phyloP scores from a whole-genome alignment of 2,329 filamentous ascomycete species.

The Diaporthe amygdali region DNA sequence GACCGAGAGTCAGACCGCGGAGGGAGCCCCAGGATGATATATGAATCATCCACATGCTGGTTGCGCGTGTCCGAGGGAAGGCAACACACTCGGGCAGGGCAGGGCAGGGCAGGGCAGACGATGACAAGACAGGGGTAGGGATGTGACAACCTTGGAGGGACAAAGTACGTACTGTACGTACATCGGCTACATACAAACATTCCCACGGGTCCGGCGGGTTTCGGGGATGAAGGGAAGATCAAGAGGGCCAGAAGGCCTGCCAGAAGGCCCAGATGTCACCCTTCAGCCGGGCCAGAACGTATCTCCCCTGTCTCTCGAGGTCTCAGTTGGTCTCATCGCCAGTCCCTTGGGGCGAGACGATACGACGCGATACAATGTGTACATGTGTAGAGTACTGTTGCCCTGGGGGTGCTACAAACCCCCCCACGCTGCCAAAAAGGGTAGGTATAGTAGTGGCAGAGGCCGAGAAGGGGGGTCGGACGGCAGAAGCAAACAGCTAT shows the following conservation, averaged over 20 bases:
- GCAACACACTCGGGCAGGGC: constrained; percentile 16
- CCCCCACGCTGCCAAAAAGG: neutral
- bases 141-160: neutral
- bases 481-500: constrained; percentile 3
- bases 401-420: neutral
- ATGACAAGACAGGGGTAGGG: constrained; percentile 16
- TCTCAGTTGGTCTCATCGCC: neutral
- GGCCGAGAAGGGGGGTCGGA: constrained; percentile 18
- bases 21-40: constrained; percentile 25
- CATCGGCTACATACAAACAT: neutral
- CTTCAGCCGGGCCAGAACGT: neutral
- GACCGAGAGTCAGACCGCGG: constrained; percentile 7
- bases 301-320: neutral
- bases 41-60: constrained; percentile 23
- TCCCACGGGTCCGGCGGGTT: constrained; percentile 20
- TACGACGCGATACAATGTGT: neutral
- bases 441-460: neutral
- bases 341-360: neutral
- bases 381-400: too few species aligned
- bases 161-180: neutral
- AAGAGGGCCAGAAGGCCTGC: neutral
- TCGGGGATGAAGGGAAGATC: neutral
- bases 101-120: neutral
- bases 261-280: neutral
- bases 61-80: constrained; percentile 23